phyloP scores from a whole-genome alignment of 805 yeast genomes.

The Teunomyces aglyptinius region DNA sequence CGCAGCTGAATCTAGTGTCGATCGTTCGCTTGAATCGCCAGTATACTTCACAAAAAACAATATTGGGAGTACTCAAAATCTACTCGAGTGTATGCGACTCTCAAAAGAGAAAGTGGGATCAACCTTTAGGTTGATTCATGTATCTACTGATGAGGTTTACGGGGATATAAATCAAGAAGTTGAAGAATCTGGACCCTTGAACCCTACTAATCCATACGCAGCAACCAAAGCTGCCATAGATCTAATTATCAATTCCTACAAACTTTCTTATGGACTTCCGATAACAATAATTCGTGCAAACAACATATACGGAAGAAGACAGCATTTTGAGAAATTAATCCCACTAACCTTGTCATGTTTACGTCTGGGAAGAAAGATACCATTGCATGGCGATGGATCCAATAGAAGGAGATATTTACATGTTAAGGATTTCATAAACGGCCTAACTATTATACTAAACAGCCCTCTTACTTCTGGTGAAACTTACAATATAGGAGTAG shows the following conservation, averaged over 20 bases:
- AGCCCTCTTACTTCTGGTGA: background rate
- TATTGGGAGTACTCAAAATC: slow-evolving; percentile 45
- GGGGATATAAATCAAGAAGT: slow-evolving; percentile 38
- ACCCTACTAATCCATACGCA: slow-evolving; percentile 57
- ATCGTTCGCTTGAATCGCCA: slow-evolving; percentile 47
- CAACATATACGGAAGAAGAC: slow-evolving; percentile 54
- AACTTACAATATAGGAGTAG: slow-evolving; percentile 24
- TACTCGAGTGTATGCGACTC: slow-evolving; percentile 41
- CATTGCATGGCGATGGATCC: slow-evolving; percentile 49
- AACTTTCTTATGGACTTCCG: slow-evolving; percentile 42
- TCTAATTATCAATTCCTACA: slow-evolving; percentile 45
- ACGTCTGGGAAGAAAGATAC: slow-evolving; percentile 21
- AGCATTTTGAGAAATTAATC: slow-evolving; percentile 54
- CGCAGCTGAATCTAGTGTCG: slow-evolving; percentile 59
- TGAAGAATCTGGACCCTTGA: slow-evolving; percentile 36
- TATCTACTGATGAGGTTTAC: slow-evolving; percentile 61
- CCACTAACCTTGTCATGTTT: slow-evolving; percentile 26
- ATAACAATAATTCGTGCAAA: slow-evolving; percentile 45
- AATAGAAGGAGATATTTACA: slow-evolving; percentile 46
- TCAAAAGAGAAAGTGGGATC: slow-evolving; percentile 5
- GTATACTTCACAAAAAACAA: slow-evolving; percentile 44
- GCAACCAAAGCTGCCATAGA: slow-evolving; percentile 58
- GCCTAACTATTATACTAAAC: slow-evolving; percentile 32
- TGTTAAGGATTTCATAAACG: slow-evolving; percentile 40
- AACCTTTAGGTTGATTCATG: slow-evolving; percentile 34